Percentiles rank a stretch among this genome's conserved stretches.
phyloP scores from a whole-genome alignment of 768 basidiomycete genomes.

The Tubosaeta brunneosetosa region DNA sequence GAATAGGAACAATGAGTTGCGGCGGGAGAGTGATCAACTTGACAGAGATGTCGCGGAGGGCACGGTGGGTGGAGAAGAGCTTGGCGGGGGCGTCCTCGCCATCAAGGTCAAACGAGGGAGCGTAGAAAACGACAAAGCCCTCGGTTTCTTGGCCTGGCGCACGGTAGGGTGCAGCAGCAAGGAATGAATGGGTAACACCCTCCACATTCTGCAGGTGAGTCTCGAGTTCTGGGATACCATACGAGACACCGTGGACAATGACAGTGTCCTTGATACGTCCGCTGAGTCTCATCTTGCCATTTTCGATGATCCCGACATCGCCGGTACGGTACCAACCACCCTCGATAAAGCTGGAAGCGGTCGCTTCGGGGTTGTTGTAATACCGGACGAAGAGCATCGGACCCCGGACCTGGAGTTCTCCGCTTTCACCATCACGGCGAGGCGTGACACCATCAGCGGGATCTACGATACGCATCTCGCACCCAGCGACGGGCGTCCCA shows the following conservation, averaged over 20 bases:
- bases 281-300: conserved; percentile 1
- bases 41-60: conserved; percentile 29
- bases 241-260: conserved; percentile 1
- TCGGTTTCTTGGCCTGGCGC: conserved; percentile 3
- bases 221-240: not conserved
- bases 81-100: conserved; percentile 20
- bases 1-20: conserved; percentile 36
- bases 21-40: conserved; percentile 36
- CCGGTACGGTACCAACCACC: conserved; percentile 1
- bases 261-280: conserved; percentile 2
- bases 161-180: conserved; percentile 1
- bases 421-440: not conserved
- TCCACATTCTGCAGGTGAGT: conserved; percentile 1
- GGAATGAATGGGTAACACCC: conserved; percentile 4
- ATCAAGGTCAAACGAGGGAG: conserved; percentile 20
- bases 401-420: not conserved
- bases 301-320: not conserved
- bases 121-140: conserved; percentile 1
- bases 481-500: not conserved
- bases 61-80: conserved; percentile 25
- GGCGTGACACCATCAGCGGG: not conserved
- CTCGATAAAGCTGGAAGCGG: not conserved
- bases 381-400: not conserved
- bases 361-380: not conserved
- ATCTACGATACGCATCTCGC: conserved; percentile 1